Evolutionary conservation across 139 green algal genomes (phyloP).

Genomic region (Zygnema circumcarinatum): DNA sequence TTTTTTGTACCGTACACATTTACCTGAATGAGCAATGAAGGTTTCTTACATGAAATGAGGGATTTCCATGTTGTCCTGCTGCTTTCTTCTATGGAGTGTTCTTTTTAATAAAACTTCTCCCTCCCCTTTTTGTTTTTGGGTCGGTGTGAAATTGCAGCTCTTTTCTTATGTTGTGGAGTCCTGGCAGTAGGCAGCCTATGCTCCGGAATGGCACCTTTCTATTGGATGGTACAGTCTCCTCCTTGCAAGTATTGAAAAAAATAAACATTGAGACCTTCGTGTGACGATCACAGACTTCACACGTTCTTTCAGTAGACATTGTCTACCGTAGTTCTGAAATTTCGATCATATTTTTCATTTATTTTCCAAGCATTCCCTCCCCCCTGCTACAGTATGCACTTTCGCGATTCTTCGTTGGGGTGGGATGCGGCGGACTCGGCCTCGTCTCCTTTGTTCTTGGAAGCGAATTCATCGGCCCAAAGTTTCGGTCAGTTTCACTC

Average conservation of each 20-base stretch:
- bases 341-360: slow-evolving; percentile 21
- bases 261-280: no score
- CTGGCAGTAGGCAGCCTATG: neutral
- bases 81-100: neutral
- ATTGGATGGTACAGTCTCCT: neutral
- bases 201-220: neutral
- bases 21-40: no score
- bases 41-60: no score
- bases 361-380: neutral
- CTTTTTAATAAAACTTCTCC: neutral
- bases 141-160: neutral
- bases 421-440: slow-evolving; percentile 4
- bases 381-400: neutral
- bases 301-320: no score
- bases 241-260: no score
- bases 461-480: slow-evolving; percentile 14
- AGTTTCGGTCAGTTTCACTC: slow-evolving; percentile 4
- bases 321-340: no score
- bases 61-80: neutral
- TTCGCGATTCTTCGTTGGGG: neutral
- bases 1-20: no score
- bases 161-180: neutral
- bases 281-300: no score
- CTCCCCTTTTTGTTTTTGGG: neutral
- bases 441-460: slow-evolving; percentile 5